These are phyloP conservation scores for Cyclaneusma minus DNA, from an alignment of 2,329 filamentous ascomycete genomes.

Conservation along the genomic window DNA sequence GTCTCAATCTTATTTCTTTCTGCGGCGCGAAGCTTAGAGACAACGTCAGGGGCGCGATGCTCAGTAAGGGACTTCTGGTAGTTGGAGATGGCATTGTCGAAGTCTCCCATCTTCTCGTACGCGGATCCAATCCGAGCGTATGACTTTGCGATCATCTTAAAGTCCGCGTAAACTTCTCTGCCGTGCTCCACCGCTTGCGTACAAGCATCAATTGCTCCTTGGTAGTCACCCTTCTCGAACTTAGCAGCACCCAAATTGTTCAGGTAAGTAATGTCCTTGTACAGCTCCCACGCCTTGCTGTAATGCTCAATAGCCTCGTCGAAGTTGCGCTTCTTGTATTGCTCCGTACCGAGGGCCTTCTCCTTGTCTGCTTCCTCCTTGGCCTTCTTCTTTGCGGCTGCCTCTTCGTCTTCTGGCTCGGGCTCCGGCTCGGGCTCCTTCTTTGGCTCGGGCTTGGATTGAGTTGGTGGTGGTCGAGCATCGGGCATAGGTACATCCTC, in stretches of 20 bases:
- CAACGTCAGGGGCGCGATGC: conserved; percentile 86
- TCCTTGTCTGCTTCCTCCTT: conserved; percentile 89
- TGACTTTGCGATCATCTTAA: conserved; percentile 97
- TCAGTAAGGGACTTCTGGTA: conserved; percentile 92
- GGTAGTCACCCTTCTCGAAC: conserved; percentile 91
- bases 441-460: conserved; percentile 33
- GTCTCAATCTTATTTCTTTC: conserved; percentile 74
- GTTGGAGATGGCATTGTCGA: conserved; percentile 66
- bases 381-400: conserved; percentile 68
- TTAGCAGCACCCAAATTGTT: conserved; percentile 92
- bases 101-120: conserved; percentile 78
- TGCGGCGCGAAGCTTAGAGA: conserved; percentile 78
- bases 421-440: conserved; percentile 49
- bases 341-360: conserved; percentile 84
- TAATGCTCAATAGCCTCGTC: conserved; percentile 92
- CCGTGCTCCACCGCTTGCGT: conserved; percentile 82
- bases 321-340: conserved; percentile 97
- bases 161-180: conserved; percentile 79
- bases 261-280: conserved; percentile 95
- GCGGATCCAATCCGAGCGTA: conserved; percentile 89
- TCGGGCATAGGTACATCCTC: conserved; percentile 73
- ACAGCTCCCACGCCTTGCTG: conserved; percentile 79
- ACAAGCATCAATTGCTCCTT: conserved; percentile 74
- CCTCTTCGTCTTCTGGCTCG: conserved; percentile 67
- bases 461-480: conserved; percentile 31